phyloP scores from a whole-genome alignment of 495 filamentous ascomycete species.

The Podospora anserina region DNA sequence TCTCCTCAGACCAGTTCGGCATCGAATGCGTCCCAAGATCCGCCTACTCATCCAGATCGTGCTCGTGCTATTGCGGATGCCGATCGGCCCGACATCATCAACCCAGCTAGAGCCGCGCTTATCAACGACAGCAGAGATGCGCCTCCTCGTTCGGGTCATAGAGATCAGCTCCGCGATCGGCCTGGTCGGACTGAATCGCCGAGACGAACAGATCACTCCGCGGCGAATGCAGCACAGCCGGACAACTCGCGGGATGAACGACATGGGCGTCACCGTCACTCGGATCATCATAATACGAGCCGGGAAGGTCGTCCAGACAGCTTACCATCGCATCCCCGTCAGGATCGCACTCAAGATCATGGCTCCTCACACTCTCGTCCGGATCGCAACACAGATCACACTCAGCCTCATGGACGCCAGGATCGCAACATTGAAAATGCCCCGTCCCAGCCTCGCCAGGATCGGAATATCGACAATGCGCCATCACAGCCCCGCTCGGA shows the following conservation, averaged over 20 bases:
- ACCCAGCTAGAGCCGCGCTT: slow-evolving; percentile 57
- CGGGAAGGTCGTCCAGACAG: slow-evolving; percentile 39
- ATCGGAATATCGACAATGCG: slow-evolving; percentile 33
- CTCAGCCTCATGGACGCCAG: slow-evolving; percentile 17
- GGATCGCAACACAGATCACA: neutral
- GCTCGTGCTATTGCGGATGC: slow-evolving; percentile 38
- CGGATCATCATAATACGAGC: slow-evolving; percentile 36
- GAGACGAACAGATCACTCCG: slow-evolving; percentile 41
- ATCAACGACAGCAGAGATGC: slow-evolving; percentile 42
- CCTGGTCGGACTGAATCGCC: slow-evolving; percentile 52
- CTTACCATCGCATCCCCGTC: neutral
- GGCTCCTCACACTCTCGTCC: neutral
- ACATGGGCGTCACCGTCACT: slow-evolving; percentile 36
- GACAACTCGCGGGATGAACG: slow-evolving; percentile 49
- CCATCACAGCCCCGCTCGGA: slow-evolving; percentile 27
- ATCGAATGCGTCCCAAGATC: slow-evolving; percentile 36
- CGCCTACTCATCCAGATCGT: slow-evolving; percentile 45
- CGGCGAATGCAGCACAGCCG: slow-evolving; percentile 32
- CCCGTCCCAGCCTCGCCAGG: slow-evolving; percentile 22
- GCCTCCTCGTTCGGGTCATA: slow-evolving; percentile 35
- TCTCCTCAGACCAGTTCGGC: slow-evolving; percentile 24
- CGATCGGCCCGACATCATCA: slow-evolving; percentile 44
- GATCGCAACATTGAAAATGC: slow-evolving; percentile 34
- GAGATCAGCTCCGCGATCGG: slow-evolving; percentile 32
- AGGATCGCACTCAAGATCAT: neutral